Evolutionary conservation across 176 grass and related monocot species (phyloP).

Genomic region (Hordeum marinum): DNA sequence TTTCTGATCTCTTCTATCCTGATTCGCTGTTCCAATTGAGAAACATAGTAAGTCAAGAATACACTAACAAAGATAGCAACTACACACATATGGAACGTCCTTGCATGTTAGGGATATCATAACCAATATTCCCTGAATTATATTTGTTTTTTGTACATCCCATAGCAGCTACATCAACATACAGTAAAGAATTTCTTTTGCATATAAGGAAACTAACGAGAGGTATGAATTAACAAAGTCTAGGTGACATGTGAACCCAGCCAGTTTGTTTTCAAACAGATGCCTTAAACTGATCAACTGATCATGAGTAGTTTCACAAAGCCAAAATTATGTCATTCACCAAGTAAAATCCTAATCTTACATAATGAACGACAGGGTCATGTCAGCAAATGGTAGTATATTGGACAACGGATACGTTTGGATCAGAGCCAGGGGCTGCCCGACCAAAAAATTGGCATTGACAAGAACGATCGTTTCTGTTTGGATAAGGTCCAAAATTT

Average conservation of each 20-base stretch:
- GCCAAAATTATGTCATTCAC: not conserved
- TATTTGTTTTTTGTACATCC: not conserved
- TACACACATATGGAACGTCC: not conserved
- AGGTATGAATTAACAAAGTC: slow-evolving; percentile 1
- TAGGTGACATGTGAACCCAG: not conserved
- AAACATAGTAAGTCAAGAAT: slow-evolving; percentile 27
- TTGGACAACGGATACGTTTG: too few relatives aligned
- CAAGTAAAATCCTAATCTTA: not conserved
- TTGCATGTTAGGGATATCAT: not conserved
- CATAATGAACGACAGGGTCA: not conserved
- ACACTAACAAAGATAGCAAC: slow-evolving; percentile 9
- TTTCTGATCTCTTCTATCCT: slow-evolving; percentile 92
- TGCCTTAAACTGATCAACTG: not conserved
- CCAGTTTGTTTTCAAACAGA: not conserved
- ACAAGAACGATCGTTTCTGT: too few relatives aligned
- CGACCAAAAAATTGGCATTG: too few relatives aligned
- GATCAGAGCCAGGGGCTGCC: too few relatives aligned
- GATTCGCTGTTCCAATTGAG: slow-evolving; percentile 61
- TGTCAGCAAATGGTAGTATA: too few relatives aligned
- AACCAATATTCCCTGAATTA: not conserved
- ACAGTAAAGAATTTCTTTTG: not conserved
- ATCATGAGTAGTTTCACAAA: not conserved
- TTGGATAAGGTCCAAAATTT: too few relatives aligned
- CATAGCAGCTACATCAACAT: not conserved
- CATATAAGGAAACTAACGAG: slow-evolving; percentile 2